phyloP scores from a whole-genome alignment of 495 filamentous ascomycete species.

The Neurospora sp. region DNA sequence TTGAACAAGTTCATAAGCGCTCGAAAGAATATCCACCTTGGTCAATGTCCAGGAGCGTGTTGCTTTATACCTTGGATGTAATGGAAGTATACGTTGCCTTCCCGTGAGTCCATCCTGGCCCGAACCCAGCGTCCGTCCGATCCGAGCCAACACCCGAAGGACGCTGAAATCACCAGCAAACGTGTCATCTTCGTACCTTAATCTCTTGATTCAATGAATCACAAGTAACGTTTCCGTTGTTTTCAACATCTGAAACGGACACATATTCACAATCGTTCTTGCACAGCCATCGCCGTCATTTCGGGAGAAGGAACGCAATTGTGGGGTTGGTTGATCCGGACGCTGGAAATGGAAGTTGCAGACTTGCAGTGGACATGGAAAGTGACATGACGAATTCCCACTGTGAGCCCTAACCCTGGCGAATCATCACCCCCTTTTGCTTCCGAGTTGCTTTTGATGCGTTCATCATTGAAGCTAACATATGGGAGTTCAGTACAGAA shows the following conservation, averaged over 20 bases:
- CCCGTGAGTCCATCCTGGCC: not conserved
- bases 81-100: not conserved
- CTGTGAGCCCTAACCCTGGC: not conserved
- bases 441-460: not conserved
- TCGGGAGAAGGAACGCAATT: not conserved
- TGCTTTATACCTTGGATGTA: not conserved
- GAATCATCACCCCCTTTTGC: not conserved
- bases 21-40: not conserved
- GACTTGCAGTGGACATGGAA: not conserved
- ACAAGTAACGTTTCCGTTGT: not conserved
- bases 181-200: constrained; percentile 17
- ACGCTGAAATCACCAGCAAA: not conserved
- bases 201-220: not conserved
- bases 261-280: not conserved
- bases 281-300: not conserved
- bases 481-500: not conserved
- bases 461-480: not conserved
- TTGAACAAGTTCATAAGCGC: not conserved
- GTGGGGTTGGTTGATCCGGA: not conserved
- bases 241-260: not conserved
- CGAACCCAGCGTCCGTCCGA: not conserved
- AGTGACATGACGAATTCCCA: not conserved
- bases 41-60: not conserved
- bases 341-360: not conserved
- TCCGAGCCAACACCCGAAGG: not conserved